Evolutionary conservation across 2,329 filamentous ascomycete species (phyloP), one percentile per base, ranked within the genome.

Genomic region (Talaromyces sp.): DNA sequence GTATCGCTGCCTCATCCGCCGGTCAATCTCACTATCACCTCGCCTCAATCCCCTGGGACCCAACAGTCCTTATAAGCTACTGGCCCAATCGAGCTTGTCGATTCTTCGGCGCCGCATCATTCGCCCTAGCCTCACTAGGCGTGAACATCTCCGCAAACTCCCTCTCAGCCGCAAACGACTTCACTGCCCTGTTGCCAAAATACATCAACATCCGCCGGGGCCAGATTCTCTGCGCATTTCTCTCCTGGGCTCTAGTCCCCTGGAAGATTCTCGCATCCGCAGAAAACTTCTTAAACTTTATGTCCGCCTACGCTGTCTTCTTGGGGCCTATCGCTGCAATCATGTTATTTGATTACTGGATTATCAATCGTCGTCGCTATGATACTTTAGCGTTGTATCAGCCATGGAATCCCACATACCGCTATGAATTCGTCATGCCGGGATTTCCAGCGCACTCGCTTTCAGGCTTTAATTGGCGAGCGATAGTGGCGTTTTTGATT

Each of bases 261-360:
- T 87, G 85, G 85, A 86, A 86, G 70, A 87, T 88, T 52, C 73
- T 87, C 16, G 75, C 69, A 30, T 84, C 80, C 0, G 85, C 85
- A 2, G 66, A 70, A 2, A 83, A 79, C 1, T 83, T 88, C 59
- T 70, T 87, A 3, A 79, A 81, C 39, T 89, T 89, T 70, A 86
- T 90, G 80, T 77, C 80, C 39, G 86, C 85, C 0, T 85, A 87
- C 65, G 80, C 81, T 1, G 78, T 88, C 35, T 88, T 89, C 70
- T 73, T 88, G 0, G 85, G 82, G 0, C 85, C 85, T 0, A 84
- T 88, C 52, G 82, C 83, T 0, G 79, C 80, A 0, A 83, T 87
- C 57, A 80, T 86, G 71, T 73, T 79, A 0, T 77, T 77, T 11
- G 85, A 87, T 58, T 87, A 81, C 63, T 86, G 83, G 82, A 63